These are phyloP conservation scores for Sophora flavescens DNA, from an alignment of 306 rosid genomes.

Conservation along the genomic window DNA sequence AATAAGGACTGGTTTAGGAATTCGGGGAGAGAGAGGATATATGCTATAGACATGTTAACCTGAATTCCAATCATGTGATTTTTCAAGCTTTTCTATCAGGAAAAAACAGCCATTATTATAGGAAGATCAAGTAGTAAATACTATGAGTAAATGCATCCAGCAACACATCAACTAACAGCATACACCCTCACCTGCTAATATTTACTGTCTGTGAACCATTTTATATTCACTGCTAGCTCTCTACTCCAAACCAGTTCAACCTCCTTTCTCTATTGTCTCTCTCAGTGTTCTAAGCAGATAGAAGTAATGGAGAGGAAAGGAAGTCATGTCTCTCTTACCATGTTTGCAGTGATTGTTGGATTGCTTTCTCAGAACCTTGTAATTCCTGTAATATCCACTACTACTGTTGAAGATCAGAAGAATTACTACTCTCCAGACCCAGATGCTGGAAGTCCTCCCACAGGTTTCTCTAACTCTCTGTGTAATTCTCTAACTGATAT, in stretches of 20 bases:
- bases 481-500: slow-evolving; percentile 37
- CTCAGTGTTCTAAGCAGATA: slow-evolving; percentile 28
- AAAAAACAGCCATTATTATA: slow-evolving; percentile 28
- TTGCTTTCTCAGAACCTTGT: slow-evolving; percentile 70
- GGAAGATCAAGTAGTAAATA: slow-evolving; percentile 48
- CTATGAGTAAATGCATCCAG: slow-evolving; percentile 77
- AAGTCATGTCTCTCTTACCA: slow-evolving; percentile 54
- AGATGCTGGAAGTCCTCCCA: slow-evolving; percentile 61
- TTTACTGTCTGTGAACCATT: slow-evolving; percentile 61
- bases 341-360: slow-evolving; percentile 55
- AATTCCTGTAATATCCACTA: slow-evolving; percentile 59
- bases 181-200: slow-evolving; percentile 73
- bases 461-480: slow-evolving; percentile 59
- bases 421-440: slow-evolving; percentile 72
- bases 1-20: too few relatives aligned
- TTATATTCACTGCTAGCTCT: slow-evolving; percentile 55
- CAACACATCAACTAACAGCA: slow-evolving; percentile 76
- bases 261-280: slow-evolving; percentile 6
- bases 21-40: not conserved
- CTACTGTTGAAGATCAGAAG: slow-evolving; percentile 73
- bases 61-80: slow-evolving; percentile 4
- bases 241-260: slow-evolving; percentile 44
- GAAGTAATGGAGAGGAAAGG: slow-evolving; percentile 52
- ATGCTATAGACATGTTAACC: slow-evolving; percentile 7
- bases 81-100: not conserved